A percentile compares a stretch with the other conserved stretches of the same genome.
phyloP scores from a whole-genome alignment of 106 monocot species.

The Dioscorea dumetorum region DNA sequence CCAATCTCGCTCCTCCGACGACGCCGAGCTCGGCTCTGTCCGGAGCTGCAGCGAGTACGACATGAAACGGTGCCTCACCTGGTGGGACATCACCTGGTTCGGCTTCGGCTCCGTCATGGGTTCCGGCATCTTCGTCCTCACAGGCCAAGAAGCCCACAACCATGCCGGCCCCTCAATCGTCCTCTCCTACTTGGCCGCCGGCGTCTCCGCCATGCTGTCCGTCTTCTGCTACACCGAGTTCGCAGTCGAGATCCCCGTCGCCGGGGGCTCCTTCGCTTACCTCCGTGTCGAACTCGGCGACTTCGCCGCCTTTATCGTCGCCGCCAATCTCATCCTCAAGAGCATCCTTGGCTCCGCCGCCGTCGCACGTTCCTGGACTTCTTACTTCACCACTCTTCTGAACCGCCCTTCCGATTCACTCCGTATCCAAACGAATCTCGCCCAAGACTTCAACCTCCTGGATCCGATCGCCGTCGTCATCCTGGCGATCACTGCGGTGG shows the following conservation, averaged over 20 bases:
- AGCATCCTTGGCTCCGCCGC: conserved; percentile 39
- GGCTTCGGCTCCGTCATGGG: conserved; percentile 72
- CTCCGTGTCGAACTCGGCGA: conserved; percentile 70
- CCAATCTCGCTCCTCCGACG: conserved; percentile 32
- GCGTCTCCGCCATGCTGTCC: conserved; percentile 65
- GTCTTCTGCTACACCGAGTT: conserved; percentile 86
- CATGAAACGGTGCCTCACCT: conserved; percentile 52
- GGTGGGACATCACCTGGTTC: conserved; percentile 79
- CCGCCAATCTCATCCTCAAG: conserved; percentile 50
- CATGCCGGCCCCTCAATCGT: conserved; percentile 68
- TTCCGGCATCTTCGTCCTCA: conserved; percentile 76
- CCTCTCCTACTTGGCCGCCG: conserved; percentile 58
- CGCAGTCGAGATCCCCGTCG: conserved; percentile 72
- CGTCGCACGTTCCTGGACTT: conserved; percentile 40
- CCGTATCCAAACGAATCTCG: conserved; percentile 31
- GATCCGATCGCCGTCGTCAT: conserved; percentile 63
- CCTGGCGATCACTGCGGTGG: conserved; percentile 21
- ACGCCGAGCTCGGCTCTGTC: conserved; percentile 30
- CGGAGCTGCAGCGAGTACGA: conserved; percentile 27
- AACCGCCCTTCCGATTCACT: conserved; percentile 19
- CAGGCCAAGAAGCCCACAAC: conserved; percentile 54
- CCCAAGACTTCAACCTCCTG: conserved; percentile 49
- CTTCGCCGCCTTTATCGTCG: conserved; percentile 52
- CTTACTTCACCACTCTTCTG: conserved; percentile 36
- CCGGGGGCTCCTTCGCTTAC: conserved; percentile 71